Base-by-base conservation (phyloP, 352 stramenopile genomes). In the Globisporangium spiculum region DNA sequence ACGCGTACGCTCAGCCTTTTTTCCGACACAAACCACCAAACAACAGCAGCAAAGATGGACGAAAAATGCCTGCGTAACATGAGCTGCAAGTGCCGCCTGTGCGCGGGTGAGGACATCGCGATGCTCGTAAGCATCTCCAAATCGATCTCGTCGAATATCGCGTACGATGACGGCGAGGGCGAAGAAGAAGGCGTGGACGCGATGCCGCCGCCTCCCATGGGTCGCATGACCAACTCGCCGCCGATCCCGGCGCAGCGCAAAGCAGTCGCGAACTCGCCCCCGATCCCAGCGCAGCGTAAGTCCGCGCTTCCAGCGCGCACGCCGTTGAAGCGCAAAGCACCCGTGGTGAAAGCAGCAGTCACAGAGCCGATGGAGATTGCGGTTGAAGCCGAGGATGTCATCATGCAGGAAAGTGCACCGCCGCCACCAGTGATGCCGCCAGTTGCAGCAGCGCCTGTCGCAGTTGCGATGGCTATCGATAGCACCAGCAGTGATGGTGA, bases 31-130 rank as follows among this genome's bases (percentile, higher is more conserved):
- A 48, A 7, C 8, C 50, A 18, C n/a, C 30, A 46, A 18, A 22
- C 27, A 50, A 27, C 32, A 67, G 24, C 22, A 52, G 60, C 54
- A 52, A 69, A 36, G n/a, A 93, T 93, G 86, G 79, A 75, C 36
- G 84, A 92, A 48, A 90, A 88, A 77, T 96, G 89, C 59, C 75
- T 95, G 46, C 87, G 89, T 65, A 95, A 89, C 73, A 92, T 93
- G 83, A 96, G 80, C 71, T 96, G 89, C 81, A 91, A 66, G 66
- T 96, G 89, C 76, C 79, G 72, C 58, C 83, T 95, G 67, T 96
- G 89, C 73, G 78, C 83, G 22, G 86, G 87, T 67, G 89, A 94
- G 66, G 87, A 96, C 71, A 75, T 95, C 34, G 79, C 81, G 10
- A 84, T 78, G 67, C 76, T 96, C 10, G 75, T 92, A 67, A 88